Base-by-base conservation (phyloP, 306 rosid species). In the Citrullus colocynthis region DNA sequence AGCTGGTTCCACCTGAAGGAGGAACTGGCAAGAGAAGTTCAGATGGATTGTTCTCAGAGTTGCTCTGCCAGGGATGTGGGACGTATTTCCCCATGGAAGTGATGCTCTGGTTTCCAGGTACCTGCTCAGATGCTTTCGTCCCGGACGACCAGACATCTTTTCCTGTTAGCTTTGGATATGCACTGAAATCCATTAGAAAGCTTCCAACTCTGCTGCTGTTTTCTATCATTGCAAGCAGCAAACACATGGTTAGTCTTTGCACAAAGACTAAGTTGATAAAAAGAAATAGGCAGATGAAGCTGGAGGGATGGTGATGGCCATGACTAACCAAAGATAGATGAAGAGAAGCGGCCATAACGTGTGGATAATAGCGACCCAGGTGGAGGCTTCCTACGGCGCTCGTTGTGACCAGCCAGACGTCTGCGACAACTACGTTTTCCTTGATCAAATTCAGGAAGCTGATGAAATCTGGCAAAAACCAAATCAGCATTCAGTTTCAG, bases 401-500 rank as follows among this genome's bases (percentile, higher is more conserved):
- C 98, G 6, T 94, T 94, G 79, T 94, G 98, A 75, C 97, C 98
- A 49, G 98, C 97, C 56, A 94, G 81, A 49, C 98, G 96, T 82
- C 97, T 82, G 56, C 98, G 94, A 78, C 98, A 94, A 78, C 98
- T 94, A 72, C 98, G 89, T 81, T 92, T 94, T 52, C 96, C 96
- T 88, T 87, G 93, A 84, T 94, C 98, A 86, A 94, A 94, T 78
- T 94, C 98, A 24, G 94, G 83, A 80, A 94, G 97, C 80, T 80
- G 95, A 79, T 94, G 98, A 85, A 94, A 94, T 72, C 98, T 93
- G 96, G 39, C 13, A 57, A 75, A 75, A 75, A 39, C 66, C 51
- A 56, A 75, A 37, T 20, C 36, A 41, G 67, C 55, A 57, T 57
- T 75, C 67, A 75, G 54, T 75, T 55, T n/a, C 37, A 57, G 65